Percentiles rank a stretch among this genome's conserved stretches.
phyloP scores from a whole-genome alignment of 169 alveolate species.

The Theileria equi region DNA sequence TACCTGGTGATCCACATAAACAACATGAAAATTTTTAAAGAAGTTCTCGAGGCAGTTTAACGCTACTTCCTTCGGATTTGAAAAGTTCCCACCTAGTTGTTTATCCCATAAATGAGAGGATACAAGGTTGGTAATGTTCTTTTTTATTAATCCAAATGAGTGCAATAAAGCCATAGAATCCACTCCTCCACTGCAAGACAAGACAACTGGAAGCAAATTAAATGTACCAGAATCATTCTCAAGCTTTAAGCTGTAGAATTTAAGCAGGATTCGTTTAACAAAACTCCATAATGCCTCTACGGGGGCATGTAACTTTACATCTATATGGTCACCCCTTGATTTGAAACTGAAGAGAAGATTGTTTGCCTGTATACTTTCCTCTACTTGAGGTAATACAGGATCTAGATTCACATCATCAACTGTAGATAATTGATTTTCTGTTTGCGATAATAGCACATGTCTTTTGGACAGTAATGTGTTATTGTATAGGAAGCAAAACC shows the following conservation, averaged over 20 bases:
- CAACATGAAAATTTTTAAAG: conserved; percentile 36
- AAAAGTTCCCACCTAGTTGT: not conserved
- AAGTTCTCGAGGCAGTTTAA: not conserved
- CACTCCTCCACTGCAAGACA: conserved; percentile 61
- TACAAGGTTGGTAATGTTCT: not conserved
- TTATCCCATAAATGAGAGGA: not conserved
- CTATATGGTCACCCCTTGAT: not conserved
- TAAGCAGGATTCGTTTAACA: not conserved
- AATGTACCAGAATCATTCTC: too few relatives aligned
- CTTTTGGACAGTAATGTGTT: too few relatives aligned
- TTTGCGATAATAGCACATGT: too few relatives aligned
- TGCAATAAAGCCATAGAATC: conserved; percentile 65
- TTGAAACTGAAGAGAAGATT: too few relatives aligned
- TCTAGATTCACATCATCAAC: too few relatives aligned
- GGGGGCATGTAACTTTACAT: not conserved
- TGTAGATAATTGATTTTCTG: too few relatives aligned
- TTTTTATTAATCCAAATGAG: conserved; percentile 42
- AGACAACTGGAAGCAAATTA: conserved; percentile 27
- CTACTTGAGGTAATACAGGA: too few relatives aligned
- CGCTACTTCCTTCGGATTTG: not conserved
- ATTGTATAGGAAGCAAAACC: too few relatives aligned
- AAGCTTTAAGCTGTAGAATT: too few relatives aligned
- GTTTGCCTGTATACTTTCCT: too few relatives aligned
- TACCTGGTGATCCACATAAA: conserved; percentile 42
- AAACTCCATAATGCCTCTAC: not conserved